phyloP scores from a whole-genome alignment of 495 filamentous ascomycete species.

The Aspergillus ostianus region DNA sequence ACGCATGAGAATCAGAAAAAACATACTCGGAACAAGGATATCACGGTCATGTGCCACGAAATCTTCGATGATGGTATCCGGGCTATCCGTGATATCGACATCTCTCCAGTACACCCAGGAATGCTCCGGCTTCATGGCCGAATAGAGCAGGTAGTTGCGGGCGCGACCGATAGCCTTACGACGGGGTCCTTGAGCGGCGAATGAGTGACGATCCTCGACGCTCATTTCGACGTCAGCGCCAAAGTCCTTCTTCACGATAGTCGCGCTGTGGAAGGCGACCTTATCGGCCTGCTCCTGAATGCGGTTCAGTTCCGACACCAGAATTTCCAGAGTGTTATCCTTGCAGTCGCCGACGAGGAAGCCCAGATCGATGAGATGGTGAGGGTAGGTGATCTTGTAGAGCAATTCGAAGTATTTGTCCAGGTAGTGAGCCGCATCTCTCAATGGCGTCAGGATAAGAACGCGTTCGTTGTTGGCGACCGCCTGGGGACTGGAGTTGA shows the following conservation, averaged over 20 bases:
- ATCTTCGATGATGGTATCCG: conserved; percentile 84
- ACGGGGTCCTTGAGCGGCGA: conserved; percentile 83
- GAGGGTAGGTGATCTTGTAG: conserved; percentile 86
- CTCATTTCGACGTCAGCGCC: conserved; percentile 63
- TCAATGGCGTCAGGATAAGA: conserved; percentile 91
- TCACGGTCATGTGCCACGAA: conserved; percentile 92
- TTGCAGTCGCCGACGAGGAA: conserved; percentile 90
- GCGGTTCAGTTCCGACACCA: conserved; percentile 79
- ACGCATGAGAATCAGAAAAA: background rate
- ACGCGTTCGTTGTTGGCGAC: conserved; percentile 78
- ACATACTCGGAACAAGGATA: conserved; percentile 91
- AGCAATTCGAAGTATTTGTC: conserved; percentile 91
- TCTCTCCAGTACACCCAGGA: conserved; percentile 99
- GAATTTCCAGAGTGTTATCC: conserved; percentile 82
- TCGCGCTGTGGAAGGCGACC: conserved; percentile 75
- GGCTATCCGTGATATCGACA: conserved; percentile 92
- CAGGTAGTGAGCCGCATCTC: conserved; percentile 81
- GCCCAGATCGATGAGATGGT: conserved; percentile 90
- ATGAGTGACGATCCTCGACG: conserved; percentile 81
- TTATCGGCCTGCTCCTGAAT: conserved; percentile 80
- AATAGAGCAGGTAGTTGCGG: conserved; percentile 84
- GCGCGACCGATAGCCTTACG: conserved; percentile 88
- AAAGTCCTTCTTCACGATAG: conserved; percentile 89
- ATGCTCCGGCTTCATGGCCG: conserved; percentile 86
- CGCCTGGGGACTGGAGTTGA: conserved; percentile 79